phyloP scores from a whole-genome alignment of 345 rosid species.

The Clausena lansium region DNA sequence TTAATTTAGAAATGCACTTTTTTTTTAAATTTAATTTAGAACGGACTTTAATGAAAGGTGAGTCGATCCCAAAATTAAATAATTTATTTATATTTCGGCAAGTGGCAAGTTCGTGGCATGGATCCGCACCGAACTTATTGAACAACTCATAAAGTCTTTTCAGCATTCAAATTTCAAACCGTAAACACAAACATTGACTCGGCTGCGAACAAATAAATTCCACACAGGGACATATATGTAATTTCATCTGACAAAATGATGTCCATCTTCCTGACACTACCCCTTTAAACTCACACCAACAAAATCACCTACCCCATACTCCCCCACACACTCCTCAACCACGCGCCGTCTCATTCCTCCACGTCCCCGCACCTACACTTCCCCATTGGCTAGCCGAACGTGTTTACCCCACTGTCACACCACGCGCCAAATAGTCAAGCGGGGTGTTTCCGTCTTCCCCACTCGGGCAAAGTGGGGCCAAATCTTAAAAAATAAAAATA shows the following conservation, averaged over 20 bases:
- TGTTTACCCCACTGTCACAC: not conserved
- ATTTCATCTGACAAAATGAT: not conserved
- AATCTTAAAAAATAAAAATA: not conserved
- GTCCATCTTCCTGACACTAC: not conserved
- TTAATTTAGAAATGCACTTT: no score
- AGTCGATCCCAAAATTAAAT: no score
- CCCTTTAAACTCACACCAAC: not conserved
- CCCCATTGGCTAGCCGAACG: slow-evolving; percentile 36
- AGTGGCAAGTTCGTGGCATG: not conserved
- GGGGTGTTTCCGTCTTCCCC: not conserved
- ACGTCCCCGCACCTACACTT: not conserved
- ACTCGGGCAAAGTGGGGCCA: slow-evolving; percentile 15
- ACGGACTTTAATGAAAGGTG: no score
- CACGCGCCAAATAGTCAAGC: not conserved
- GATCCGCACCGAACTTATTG: not conserved
- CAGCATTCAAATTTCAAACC: slow-evolving; percentile 12
- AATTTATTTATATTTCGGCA: no score
- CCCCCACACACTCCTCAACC: no score
- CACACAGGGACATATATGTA: slow-evolving; percentile 3
- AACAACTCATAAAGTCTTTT: not conserved
- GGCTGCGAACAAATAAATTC: not conserved
- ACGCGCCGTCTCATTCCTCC: not conserved
- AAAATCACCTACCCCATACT: not conserved
- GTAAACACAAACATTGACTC: not conserved
- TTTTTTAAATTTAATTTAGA: no score